These are phyloP conservation scores for Naganishia antarctica DNA, from an alignment of 768 basidiomycete species.

Conservation along the genomic window DNA sequence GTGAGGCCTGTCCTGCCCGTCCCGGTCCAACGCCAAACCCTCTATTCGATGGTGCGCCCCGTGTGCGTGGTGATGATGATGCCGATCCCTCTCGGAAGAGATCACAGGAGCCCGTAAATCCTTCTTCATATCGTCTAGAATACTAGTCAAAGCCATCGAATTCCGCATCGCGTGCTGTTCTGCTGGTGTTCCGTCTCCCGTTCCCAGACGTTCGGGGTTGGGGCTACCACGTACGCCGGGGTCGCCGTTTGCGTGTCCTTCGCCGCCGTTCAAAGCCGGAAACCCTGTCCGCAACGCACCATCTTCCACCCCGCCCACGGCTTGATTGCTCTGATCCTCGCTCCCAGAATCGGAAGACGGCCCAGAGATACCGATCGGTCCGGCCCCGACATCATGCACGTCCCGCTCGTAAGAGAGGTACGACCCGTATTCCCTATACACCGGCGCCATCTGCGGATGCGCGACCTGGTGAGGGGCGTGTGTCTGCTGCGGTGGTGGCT, in stretches of 20 bases:
- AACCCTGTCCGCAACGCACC: no score
- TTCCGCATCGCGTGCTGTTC: conserved; percentile 1
- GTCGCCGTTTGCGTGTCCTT: no score
- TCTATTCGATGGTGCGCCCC: background rate
- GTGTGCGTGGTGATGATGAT: conserved; percentile 7
- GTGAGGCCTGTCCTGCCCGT: conserved; percentile 4
- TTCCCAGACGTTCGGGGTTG: no score
- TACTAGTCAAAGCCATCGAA: conserved; percentile 25
- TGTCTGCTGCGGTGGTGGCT: no score
- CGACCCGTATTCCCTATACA: conserved; percentile 13
- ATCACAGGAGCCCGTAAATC: conserved; percentile 4
- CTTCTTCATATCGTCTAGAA: conserved; percentile 26
- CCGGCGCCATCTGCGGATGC: conserved; percentile 6
- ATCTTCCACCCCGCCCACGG: no score
- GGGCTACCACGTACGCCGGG: no score
- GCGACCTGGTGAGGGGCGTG: no score
- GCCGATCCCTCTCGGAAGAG: conserved; percentile 20
- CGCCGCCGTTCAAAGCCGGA: no score
- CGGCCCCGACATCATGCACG: conserved; percentile 12
- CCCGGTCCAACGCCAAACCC: background rate
- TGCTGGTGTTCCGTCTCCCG: background rate
- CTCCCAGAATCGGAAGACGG: background rate
- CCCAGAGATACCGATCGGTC: conserved; percentile 4
- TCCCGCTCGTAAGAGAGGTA: conserved; percentile 16
- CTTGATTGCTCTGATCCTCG: no score